Base-by-base conservation (phyloP, 306 rosid genomes). In the Trichosanthes truncata region DNA sequence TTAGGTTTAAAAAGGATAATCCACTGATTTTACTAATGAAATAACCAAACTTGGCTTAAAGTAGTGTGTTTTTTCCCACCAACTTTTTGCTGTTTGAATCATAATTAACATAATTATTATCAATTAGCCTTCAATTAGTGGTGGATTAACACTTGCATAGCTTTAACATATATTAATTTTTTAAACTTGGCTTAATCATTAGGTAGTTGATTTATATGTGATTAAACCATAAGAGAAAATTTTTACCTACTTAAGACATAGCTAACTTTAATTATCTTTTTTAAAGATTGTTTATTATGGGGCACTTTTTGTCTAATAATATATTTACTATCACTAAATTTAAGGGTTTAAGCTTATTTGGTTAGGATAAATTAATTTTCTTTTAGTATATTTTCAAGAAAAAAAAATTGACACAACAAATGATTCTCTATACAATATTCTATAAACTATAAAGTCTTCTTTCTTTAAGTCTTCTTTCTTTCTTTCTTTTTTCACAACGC, bases 51-150 rank as follows among this genome's bases (percentile, higher is more conserved):
- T 57, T 23, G 65, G 62, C 29, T 56, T 56, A 56, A 57, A 57
- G 36, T 61, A 9, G 38, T 43, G 55, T 69, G 55, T 40, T 40
- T 66, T 17, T 43, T 12, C 21, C 56, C 23, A 71, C 38, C 12
- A n/a, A 71, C 55, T 43, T 45, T 68, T 25, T 73, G 43, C 23
- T 46, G 59, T 74, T 73, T 25, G 41, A 8, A 74, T 74, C 78
- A 74, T 74, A 74, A 48, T 48, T 72, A 72, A 15, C 77, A 46
- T 40, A 68, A 69, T 69, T 69, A 73, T 15, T 48, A 48, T 48
- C 78, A 48, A 73, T 73, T 74, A 74, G 52, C 26, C 59, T 74
- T 17, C 43, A 74, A 26, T 74, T 48, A 74, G 78, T 13, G 55
- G 78, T 14, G 61, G 26, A 74, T 74, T 74, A 29, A 74, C 51